Conservation (phyloP, 345 rosid genomes). For the Trapa incisa region DNA sequence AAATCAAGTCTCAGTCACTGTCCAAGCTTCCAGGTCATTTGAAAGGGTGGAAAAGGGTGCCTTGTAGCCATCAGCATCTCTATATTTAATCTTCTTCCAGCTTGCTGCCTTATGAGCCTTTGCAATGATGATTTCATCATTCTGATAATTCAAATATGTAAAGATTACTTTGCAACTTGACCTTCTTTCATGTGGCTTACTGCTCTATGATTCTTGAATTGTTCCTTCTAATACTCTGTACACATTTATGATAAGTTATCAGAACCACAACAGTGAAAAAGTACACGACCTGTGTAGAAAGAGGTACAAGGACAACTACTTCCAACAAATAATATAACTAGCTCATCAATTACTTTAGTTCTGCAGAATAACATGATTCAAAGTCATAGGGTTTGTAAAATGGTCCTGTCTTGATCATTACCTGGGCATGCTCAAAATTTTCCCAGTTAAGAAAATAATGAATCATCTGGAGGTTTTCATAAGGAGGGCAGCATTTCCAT, state of each 20-base stretch:
- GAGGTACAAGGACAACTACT: neutral
- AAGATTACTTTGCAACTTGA: no score
- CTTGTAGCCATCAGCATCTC: neutral
- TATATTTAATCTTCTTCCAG: neutral
- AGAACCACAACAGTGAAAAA: no score
- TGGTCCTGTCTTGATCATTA: neutral
- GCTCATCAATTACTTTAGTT: neutral
- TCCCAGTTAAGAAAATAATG: neutral
- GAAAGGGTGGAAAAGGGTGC: neutral
- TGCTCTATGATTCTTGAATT: neutral
- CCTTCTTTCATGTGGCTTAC: no score
- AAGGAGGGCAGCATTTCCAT: neutral
- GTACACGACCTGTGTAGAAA: neutral
- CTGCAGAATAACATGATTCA: neutral
- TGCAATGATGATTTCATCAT: no score
- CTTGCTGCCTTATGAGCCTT: neutral
- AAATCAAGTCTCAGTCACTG: slow-evolving; percentile 13
- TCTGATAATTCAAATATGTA: no score
- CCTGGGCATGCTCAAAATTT: neutral
- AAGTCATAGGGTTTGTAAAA: neutral
- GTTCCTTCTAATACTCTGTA: neutral
- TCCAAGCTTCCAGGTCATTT: slow-evolving; percentile 4
- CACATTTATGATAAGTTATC: neutral
- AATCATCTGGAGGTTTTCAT: neutral
- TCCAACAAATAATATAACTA: neutral